Evolutionary conservation across 176 grass and related monocot genomes (phyloP), one percentile per base, ranked within the genome.

Genomic region (Oryza australiensis): DNA sequence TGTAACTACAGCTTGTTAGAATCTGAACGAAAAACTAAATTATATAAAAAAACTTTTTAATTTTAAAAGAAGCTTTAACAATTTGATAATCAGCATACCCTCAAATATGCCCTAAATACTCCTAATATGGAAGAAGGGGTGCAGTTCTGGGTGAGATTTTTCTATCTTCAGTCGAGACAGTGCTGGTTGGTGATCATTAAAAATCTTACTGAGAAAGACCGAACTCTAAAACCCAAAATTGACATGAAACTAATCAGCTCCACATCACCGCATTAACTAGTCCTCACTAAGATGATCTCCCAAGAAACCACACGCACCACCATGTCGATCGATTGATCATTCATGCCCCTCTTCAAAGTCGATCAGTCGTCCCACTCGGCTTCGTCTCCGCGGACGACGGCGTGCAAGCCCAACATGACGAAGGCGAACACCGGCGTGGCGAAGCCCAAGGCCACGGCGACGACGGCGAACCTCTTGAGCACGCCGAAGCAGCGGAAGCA

Each of bases 401-500:
- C n/a, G 24, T 27, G 40, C 40, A 28, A 18, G 23, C 40, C 14
- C 13, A 1, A 0, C 12, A 7, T 6, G 69, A 72, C 27, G 6
- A 27, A 16, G 22, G 5, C 12, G 12, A 24, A 14, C 38, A 11
- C 41, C 40, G 40, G 69, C 69, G 41, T 42, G 12, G 26, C 23
- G 1, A 72, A 11, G 23, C 23, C 13, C 2, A 41, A 0, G 12
- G 4, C 7, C 12, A 24, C 40, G 13, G 26, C 1, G 69, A 45
- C 41, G 12, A 72, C 15, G 69, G 69, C 69, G 41, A 26, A 5
- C 69, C 41, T 45, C 5, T 6, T 42, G 23, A 26, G 24, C 20
- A 9, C 69, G 40, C 69, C 69, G 69, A 72, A 72, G 69, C 69
- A 45, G 2, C 41, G 7, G 69, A 72, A 72, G 69, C 5, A 26